Percentiles rank a stretch among this genome's conserved stretches.
phyloP scores from a whole-genome alignment of 169 alveolate genomes.

The Sarcocystis neurona region DNA sequence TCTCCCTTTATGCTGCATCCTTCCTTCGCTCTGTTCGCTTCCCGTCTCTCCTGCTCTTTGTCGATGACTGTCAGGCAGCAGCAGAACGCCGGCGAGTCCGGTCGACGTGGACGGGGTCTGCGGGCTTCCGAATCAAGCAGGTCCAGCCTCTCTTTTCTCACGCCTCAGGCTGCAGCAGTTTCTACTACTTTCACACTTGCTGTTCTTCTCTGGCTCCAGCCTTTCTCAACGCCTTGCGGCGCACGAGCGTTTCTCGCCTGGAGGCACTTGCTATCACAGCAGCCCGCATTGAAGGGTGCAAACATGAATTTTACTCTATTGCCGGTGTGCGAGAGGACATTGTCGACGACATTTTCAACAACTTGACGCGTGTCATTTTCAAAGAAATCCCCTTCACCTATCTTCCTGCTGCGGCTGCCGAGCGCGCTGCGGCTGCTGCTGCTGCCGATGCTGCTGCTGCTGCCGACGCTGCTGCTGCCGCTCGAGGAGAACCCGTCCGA shows the following conservation, averaged over 20 bases:
- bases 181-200: constrained; percentile 82
- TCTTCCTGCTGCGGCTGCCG: too few relatives aligned
- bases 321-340: constrained; percentile 68
- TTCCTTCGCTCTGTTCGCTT: background rate
- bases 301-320: constrained; percentile 76
- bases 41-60: background rate
- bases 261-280: constrained; percentile 82
- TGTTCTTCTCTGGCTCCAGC: constrained; percentile 80
- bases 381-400: background rate
- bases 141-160: constrained; percentile 83
- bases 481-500: background rate
- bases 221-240: constrained; percentile 79
- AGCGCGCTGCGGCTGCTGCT: background rate
- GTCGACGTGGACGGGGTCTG: constrained; percentile 25
- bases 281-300: constrained; percentile 79
- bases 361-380: constrained; percentile 36
- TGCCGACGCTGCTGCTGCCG: background rate
- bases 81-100: background rate
- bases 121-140: constrained; percentile 84
- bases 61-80: background rate
- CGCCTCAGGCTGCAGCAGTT: constrained; percentile 80
- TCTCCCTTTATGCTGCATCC: background rate
- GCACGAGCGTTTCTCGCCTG: constrained; percentile 78
- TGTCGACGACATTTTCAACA: constrained; percentile 53
- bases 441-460: background rate